Evolutionary conservation across 2,329 filamentous ascomycete genomes (phyloP).

Genomic region (Waltergamsia citrina): DNA sequence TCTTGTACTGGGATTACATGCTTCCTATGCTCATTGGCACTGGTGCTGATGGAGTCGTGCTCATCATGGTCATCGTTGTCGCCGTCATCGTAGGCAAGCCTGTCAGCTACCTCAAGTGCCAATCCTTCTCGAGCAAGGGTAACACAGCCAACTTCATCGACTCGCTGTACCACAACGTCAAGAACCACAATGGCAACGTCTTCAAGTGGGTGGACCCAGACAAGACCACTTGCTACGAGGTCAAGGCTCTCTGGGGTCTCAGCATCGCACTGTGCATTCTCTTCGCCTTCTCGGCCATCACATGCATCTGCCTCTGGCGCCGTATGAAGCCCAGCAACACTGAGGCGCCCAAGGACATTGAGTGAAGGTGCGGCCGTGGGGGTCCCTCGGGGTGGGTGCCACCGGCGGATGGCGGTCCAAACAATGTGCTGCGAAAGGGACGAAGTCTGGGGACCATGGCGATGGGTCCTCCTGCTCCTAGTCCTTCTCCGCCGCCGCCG

Average conservation of each 20-base stretch:
- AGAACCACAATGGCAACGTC: conserved; percentile 15
- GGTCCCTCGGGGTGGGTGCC: conserved; percentile 12
- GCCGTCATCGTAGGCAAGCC: conserved; percentile 72
- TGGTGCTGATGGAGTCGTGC: conserved; percentile 55
- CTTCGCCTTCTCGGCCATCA: conserved; percentile 53
- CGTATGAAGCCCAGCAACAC: conserved; percentile 33
- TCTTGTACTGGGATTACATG: conserved; percentile 69
- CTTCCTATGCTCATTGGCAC: conserved; percentile 65
- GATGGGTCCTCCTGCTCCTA: conserved; percentile 16
- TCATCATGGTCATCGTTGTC: conserved; percentile 71
- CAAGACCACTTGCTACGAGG: conserved; percentile 64
- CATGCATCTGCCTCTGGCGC: conserved; percentile 52
- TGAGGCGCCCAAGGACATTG: conserved; percentile 34
- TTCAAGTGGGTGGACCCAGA: conserved; percentile 40
- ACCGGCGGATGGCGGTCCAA: conserved; percentile 5
- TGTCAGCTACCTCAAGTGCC: conserved; percentile 69
- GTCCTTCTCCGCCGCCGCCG: too few relatives aligned
- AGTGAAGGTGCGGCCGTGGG: conserved; percentile 40
- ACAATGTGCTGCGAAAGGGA: conserved; percentile 11
- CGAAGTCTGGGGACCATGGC: conserved; percentile 28
- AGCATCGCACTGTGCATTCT: conserved; percentile 69
- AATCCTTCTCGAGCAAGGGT: conserved; percentile 30
- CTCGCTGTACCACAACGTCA: conserved; percentile 30
- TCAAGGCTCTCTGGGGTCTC: conserved; percentile 83
- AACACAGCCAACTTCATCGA: conserved; percentile 34